Evolutionary conservation across 1,139 yeast genomes (phyloP).

Genomic region (Yamadazyma diospyri): DNA sequence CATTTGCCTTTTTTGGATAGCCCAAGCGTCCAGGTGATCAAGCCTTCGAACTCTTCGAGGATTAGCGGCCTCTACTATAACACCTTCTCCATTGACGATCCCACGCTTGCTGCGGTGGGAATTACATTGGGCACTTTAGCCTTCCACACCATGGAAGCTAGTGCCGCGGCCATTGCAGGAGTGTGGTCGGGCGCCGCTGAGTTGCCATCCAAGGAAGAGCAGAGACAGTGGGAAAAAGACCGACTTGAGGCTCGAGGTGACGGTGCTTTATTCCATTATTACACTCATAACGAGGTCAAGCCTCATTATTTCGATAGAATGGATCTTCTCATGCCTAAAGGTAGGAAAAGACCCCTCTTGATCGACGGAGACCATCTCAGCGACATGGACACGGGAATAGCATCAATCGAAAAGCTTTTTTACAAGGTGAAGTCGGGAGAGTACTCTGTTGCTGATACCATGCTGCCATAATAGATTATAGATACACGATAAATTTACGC

Average conservation of each 20-base stretch:
- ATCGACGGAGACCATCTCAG: constrained; percentile 21
- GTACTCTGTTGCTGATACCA: constrained; percentile 10
- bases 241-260: constrained; percentile 20
- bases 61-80: constrained; percentile 37
- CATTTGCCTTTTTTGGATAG: constrained; percentile 29
- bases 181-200: constrained; percentile 35
- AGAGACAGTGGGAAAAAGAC: constrained; percentile 26
- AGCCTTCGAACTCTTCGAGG: constrained; percentile 25
- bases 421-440: constrained; percentile 20
- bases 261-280: constrained; percentile 24
- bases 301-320: constrained; percentile 23
- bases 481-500: too few relatives aligned
- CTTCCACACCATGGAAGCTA: constrained; percentile 41
- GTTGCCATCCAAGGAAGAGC: constrained; percentile 28
- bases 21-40: constrained; percentile 17
- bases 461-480: constrained; percentile 5
- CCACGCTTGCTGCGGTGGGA: constrained; percentile 41
- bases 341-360: constrained; percentile 24
- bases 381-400: constrained; percentile 24
- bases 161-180: constrained; percentile 46
- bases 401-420: constrained; percentile 22
- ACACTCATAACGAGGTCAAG: constrained; percentile 19
- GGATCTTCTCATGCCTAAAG: constrained; percentile 19
- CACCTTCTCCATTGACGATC: constrained; percentile 39
- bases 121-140: constrained; percentile 36